These are phyloP conservation scores for Aspergillus kassunensis DNA, from an alignment of 495 filamentous ascomycete species.

Conservation along the genomic window DNA sequence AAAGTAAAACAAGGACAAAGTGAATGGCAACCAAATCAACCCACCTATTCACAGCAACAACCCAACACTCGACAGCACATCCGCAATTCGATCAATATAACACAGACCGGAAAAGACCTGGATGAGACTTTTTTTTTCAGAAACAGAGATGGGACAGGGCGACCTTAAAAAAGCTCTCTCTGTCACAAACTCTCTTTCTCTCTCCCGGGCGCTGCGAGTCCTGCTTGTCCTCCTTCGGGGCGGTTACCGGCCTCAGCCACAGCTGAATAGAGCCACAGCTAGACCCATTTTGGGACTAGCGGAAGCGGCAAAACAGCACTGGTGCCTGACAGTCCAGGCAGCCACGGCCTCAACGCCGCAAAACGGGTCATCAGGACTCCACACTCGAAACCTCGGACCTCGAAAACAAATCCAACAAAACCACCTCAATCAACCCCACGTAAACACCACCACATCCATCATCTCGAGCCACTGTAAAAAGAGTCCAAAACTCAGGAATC, in stretches of 20 bases:
- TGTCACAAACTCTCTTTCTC: slow-evolving; percentile 6
- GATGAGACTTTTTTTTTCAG: no score
- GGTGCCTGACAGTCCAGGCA: slow-evolving; percentile 13
- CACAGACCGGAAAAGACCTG: no score
- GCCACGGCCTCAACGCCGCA: background rate
- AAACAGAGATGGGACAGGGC: background rate
- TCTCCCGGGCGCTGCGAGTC: slow-evolving; percentile 5
- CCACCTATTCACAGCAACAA: no score
- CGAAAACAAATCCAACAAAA: slow-evolving; percentile 1
- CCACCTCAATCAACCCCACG: slow-evolving; percentile 1
- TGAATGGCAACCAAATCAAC: background rate
- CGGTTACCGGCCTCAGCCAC: slow-evolving; percentile 5
- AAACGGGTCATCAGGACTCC: no score
- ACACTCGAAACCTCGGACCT: background rate
- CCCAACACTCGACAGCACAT: no score
- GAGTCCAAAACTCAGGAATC: background rate
- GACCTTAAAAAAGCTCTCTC: background rate
- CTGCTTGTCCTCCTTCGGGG: background rate
- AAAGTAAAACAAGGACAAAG: background rate
- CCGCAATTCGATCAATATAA: no score
- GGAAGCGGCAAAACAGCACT: background rate
- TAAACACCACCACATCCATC: background rate
- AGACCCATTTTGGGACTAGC: slow-evolving; percentile 11
- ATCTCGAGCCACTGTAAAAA: background rate
- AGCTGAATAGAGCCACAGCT: slow-evolving; percentile 7